Evolutionary conservation across 2,329 filamentous ascomycete genomes (phyloP).

Genomic region (Mycogone perniciosa): DNA sequence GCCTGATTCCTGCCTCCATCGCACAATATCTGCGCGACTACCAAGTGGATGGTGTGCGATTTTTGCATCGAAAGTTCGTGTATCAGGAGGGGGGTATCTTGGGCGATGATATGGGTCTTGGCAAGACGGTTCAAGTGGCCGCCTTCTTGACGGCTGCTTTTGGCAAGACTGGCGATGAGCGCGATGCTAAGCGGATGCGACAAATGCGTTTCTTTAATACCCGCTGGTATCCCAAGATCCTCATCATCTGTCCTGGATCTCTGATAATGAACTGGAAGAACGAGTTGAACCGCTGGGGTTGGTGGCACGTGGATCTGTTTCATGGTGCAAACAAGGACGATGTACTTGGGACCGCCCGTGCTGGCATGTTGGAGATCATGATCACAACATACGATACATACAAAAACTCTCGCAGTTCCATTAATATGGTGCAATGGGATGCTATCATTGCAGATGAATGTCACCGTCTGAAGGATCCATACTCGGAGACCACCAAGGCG

Average conservation of each 20-base stretch:
- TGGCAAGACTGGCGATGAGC: constrained; percentile 85
- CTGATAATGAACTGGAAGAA: constrained; percentile 87
- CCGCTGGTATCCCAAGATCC: constrained; percentile 67
- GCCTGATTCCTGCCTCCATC: constrained; percentile 79
- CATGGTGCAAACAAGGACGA: constrained; percentile 66
- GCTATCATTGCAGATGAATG: constrained; percentile 93
- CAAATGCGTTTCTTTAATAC: constrained; percentile 62
- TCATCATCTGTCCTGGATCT: constrained; percentile 85
- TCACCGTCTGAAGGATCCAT: constrained; percentile 76
- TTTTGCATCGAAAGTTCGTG: constrained; percentile 83
- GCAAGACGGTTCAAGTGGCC: constrained; percentile 94
- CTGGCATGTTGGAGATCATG: constrained; percentile 79
- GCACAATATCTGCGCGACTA: constrained; percentile 91
- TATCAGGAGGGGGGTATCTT: constrained; percentile 87
- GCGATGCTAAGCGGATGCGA: constrained; percentile 80
- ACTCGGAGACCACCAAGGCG: constrained; percentile 70
- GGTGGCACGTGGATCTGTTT: constrained; percentile 83
- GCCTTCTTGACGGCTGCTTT: constrained; percentile 88
- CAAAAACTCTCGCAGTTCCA: constrained; percentile 60
- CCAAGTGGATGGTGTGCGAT: constrained; percentile 77
- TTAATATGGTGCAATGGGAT: constrained; percentile 90
- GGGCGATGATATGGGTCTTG: constrained; percentile 95
- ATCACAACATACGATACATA: constrained; percentile 94
- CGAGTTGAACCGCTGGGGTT: constrained; percentile 86
- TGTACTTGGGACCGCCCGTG: constrained; percentile 63